Percentiles rank a stretch among this genome's conserved stretches.
These are phyloP conservation scores for Myriosclerotinia scirpicola DNA, from an alignment of 2,329 filamentous ascomycete species.

Conservation along the genomic window DNA sequence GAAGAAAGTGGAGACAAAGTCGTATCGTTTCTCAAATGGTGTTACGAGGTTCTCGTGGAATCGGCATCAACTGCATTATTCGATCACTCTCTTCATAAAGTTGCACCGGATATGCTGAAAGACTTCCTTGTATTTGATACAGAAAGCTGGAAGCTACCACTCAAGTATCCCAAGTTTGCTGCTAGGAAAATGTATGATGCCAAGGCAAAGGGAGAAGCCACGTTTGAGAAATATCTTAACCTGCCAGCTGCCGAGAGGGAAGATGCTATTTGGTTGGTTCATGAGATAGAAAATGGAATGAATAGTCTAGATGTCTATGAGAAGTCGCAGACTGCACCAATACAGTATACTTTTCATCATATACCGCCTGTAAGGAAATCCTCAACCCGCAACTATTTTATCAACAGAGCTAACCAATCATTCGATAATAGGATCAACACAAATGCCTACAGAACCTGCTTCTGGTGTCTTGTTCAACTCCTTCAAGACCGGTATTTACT, in stretches of 20 bases:
- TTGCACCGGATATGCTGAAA: neutral
- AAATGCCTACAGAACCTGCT: too few species aligned
- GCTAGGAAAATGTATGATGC: conserved; percentile 4
- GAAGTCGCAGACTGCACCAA: too few species aligned
- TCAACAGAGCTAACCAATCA: too few species aligned
- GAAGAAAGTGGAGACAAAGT: neutral
- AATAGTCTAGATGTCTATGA: too few species aligned
- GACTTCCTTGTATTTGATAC: conserved; percentile 5
- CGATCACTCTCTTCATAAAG: neutral
- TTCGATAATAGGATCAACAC: too few species aligned
- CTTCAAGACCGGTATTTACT: too few species aligned
- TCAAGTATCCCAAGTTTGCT: neutral
- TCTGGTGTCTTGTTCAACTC: too few species aligned
- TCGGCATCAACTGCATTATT: neutral
- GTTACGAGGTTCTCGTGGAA: neutral
- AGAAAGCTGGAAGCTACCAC: conserved; percentile 5
- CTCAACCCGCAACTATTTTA: too few species aligned
- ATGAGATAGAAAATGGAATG: too few species aligned
- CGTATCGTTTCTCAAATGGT: neutral
- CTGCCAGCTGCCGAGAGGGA: neutral
- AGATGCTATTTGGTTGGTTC: too few species aligned
- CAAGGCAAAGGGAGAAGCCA: conserved; percentile 4
- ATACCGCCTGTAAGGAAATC: too few species aligned
- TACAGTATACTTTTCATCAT: too few species aligned
- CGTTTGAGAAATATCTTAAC: conserved; percentile 7